Base-by-base conservation (phyloP, 2,329 filamentous ascomycete genomes). In the Scedosporium minutisporum region DNA sequence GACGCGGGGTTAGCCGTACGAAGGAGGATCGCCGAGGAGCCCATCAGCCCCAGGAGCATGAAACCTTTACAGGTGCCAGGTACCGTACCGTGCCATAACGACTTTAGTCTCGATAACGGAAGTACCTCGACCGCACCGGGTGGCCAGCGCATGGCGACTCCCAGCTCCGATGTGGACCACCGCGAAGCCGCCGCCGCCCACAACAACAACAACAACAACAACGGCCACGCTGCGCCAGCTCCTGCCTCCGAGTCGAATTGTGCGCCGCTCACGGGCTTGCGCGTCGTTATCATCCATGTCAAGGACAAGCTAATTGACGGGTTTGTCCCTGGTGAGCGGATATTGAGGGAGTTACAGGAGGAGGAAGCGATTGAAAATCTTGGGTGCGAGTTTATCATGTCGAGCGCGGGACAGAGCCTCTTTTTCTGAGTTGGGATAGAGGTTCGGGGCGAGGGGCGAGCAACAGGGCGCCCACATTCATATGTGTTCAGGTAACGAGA, bases 281-380 rank as follows among this genome's bases (percentile, higher is more conserved):
- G 86, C 65, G 79, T 99, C 1, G 87, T 97, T 59, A 85, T 97
- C 62, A 97, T 97, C 44, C 95, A 99, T 71, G 84, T 97, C 70
- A 99, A 99, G 73, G 93, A 97, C 66, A 88, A 83, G 23, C 77
- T 97, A 62, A 78, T 81, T 7, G 92, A 96, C 71, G 90, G 86
- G 0, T 84, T 84, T 77, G 58, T 85, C 82, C 1, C 82, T 79
- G 42, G 75, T 0, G 85, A 90, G 3, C 81, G 76, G 1, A 96
- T 97, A 42, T 69, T 95, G 23, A 71, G 78, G 64, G 85, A 97
- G 72, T 74, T 97, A 59, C 71, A 76, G 18, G 84, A 85, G 27
- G 80, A 90, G 64, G 90, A 93, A 64, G 75, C 79, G 61, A 83
- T 84, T 12, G 81, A 77, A 7, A 81, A 82, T 57, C 73, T 96